phyloP scores from a whole-genome alignment of 2,329 filamentous ascomycete species.

The Peltaster fructicola region DNA sequence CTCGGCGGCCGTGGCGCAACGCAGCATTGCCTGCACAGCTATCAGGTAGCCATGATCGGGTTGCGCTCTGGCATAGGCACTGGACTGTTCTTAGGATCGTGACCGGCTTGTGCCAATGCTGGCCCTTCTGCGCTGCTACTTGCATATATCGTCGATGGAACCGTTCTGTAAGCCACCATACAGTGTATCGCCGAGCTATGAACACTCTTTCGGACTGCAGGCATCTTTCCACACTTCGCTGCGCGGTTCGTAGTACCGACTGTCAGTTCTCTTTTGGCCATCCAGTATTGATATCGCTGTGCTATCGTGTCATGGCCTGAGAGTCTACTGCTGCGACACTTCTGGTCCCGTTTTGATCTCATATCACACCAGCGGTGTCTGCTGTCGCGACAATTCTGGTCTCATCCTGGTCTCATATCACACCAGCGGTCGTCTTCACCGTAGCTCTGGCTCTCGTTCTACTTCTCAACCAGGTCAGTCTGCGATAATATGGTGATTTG shows the following conservation, averaged over 20 bases:
- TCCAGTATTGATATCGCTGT: constrained; percentile 16
- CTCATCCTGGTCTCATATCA: constrained; percentile 11
- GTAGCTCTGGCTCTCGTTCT: constrained; percentile 9
- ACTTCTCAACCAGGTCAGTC: constrained; percentile 10
- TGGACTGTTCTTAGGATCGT: too few species aligned
- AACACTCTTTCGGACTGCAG: constrained; percentile 18
- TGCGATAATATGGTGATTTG: constrained; percentile 8
- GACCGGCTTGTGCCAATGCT: too few species aligned
- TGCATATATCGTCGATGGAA: constrained; percentile 25
- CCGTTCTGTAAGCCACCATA: constrained; percentile 19
- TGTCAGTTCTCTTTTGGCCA: constrained; percentile 19
- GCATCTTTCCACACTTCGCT: constrained; percentile 19
- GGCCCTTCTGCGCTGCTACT: too few species aligned
- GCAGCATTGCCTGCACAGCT: too few species aligned
- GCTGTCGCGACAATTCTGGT: constrained; percentile 13
- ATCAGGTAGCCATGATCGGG: too few species aligned
- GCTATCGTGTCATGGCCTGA: constrained; percentile 10
- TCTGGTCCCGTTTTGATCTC: constrained; percentile 11
- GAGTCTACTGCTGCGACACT: constrained; percentile 14
- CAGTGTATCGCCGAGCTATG: constrained; percentile 20
- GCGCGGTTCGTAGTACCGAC: constrained; percentile 21
- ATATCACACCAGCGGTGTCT: constrained; percentile 10
- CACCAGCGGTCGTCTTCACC: constrained; percentile 10
- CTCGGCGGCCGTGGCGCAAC: too few species aligned
- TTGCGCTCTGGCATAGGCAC: too few species aligned